Percentiles rank a stretch among this genome's conserved stretches.
phyloP scores from a whole-genome alignment of 1,284 basidiomycete species.

The Athelia psychrophila region DNA sequence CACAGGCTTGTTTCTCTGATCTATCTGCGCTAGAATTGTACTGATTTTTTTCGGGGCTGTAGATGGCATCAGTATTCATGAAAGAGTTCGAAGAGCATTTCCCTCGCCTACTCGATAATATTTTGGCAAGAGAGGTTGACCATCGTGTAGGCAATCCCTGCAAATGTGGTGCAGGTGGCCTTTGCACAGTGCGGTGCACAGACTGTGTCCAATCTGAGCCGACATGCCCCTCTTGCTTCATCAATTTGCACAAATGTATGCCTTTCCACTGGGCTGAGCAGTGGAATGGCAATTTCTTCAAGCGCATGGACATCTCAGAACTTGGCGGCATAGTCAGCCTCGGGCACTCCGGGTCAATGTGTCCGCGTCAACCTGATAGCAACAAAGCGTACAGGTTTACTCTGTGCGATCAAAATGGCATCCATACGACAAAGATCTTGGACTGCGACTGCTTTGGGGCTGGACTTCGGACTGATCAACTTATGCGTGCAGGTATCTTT shows the following conservation, averaged over 20 bases:
- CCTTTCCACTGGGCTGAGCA: slow-evolving; percentile 21
- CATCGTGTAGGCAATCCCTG: too few relatives aligned
- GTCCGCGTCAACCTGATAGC: slow-evolving; percentile 6
- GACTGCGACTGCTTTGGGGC: slow-evolving; percentile 14
- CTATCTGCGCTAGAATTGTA: too few relatives aligned
- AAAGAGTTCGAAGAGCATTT: too few relatives aligned
- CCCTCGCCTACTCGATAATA: too few relatives aligned
- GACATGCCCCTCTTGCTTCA: slow-evolving; percentile 9
- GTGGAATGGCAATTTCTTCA: slow-evolving; percentile 16
- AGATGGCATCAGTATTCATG: too few relatives aligned
- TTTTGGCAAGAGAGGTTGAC: too few relatives aligned
- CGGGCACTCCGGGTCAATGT: slow-evolving; percentile 16
- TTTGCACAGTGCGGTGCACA: not conserved
- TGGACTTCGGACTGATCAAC: slow-evolving; percentile 13
- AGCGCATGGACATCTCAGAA: slow-evolving; percentile 15
- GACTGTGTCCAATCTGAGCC: not conserved
- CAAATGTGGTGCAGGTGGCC: too few relatives aligned
- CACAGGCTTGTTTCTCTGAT: too few relatives aligned
- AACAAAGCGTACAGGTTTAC: slow-evolving; percentile 7
- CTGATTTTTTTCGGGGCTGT: too few relatives aligned
- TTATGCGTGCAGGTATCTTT: slow-evolving; percentile 22
- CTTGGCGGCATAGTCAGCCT: slow-evolving; percentile 16
- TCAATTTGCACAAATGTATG: slow-evolving; percentile 5
- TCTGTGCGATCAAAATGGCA: slow-evolving; percentile 19
- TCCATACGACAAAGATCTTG: slow-evolving; percentile 10